A percentile compares a stretch with the other conserved stretches of the same genome.
These are phyloP conservation scores for Pseudotsuga menziesii DNA, from an alignment of 75 land plant species.

Conservation along the genomic window DNA sequence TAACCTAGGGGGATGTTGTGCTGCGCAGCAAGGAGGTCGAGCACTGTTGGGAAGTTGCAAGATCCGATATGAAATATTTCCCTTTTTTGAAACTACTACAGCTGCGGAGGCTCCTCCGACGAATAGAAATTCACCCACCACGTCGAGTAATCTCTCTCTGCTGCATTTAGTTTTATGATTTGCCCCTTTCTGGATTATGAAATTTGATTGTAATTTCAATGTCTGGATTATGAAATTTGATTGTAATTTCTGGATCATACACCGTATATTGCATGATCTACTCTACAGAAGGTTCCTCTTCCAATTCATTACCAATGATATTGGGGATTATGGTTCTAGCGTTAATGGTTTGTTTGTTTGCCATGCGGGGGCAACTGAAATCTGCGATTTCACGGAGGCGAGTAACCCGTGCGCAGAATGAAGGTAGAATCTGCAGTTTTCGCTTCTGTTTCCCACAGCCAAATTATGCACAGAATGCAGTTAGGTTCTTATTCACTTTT, in stretches of 20 bases:
- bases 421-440: not conserved
- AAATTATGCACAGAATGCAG: not conserved
- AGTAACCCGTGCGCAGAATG: not conserved
- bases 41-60: not conserved
- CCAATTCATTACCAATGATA: not conserved
- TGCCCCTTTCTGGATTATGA: not conserved
- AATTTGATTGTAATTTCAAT: not conserved
- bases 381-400: not conserved
- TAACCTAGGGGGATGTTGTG: not conserved
- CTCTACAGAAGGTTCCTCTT: not conserved
- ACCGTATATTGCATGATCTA: not conserved
- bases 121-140: not conserved
- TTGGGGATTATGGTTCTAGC: not conserved
- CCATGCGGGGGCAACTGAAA: not conserved
- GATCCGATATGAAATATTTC: not conserved
- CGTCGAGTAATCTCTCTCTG: not conserved
- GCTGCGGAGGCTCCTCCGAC: not conserved
- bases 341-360: too few species aligned
- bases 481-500: not conserved
- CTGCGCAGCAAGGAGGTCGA: not conserved
- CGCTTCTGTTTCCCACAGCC: not conserved
- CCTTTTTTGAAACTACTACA: not conserved
- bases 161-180: too few species aligned
- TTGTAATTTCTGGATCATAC: not conserved
- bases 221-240: not conserved